Conservation (phyloP, 306 rosid genomes). For the Malus fusca region DNA sequence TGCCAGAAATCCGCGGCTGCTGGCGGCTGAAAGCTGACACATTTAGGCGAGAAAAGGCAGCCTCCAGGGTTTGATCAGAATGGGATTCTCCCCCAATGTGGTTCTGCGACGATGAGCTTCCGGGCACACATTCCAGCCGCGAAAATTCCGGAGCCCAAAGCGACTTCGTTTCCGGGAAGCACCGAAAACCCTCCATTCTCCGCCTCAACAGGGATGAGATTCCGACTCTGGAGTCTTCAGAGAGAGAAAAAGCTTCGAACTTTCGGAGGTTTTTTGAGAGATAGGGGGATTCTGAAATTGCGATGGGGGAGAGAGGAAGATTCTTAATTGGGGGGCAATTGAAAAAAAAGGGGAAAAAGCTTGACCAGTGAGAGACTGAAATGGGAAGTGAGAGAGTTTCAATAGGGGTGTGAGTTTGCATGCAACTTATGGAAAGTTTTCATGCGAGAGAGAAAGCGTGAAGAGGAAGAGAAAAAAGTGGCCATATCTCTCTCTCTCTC, state of each 20-base stretch:
- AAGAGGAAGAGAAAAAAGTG: not conserved
- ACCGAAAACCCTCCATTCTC: slow-evolving; percentile 10
- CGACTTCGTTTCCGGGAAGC: not conserved
- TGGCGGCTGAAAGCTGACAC: slow-evolving; percentile 6
- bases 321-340: not conserved
- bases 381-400: not conserved
- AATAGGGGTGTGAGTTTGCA: slow-evolving; percentile 29
- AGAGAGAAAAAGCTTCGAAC: not conserved
- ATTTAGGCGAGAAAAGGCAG: slow-evolving; percentile 25
- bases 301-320: not conserved
- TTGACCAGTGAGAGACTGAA: not conserved
- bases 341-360: not conserved
- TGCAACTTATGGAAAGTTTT: slow-evolving; percentile 57
- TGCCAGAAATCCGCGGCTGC: not conserved
- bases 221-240: not conserved
- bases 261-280: not conserved
- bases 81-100: not conserved
- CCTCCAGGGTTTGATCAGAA: slow-evolving; percentile 32
- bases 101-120: not conserved
- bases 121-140: not conserved
- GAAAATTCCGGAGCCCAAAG: not conserved
- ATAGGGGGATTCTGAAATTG: not conserved
- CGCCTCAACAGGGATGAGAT: not conserved
- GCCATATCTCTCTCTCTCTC: not conserved
- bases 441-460: slow-evolving; percentile 17